Base-by-base conservation (phyloP, 2,329 filamentous ascomycete genomes). In the Ustulina deusta region DNA sequence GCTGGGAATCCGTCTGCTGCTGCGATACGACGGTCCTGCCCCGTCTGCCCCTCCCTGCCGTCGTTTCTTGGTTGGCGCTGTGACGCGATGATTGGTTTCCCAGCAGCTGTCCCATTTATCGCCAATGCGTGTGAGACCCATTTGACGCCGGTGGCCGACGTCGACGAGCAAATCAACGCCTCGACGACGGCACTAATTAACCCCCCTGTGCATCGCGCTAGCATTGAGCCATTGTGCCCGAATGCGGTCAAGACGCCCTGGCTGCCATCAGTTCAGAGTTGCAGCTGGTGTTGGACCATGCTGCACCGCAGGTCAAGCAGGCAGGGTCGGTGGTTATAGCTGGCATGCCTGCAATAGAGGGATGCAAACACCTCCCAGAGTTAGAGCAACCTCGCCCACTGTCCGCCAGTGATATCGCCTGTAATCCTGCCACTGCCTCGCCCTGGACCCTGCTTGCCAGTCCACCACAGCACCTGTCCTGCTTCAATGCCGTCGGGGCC, bases 81-180 rank as follows among this genome's bases (percentile, higher is more conserved):
- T 20, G 71, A 77, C 76, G 76, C 71, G 75, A 76, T 69, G 58
- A 78, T 77, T 77, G 76, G 75, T 32, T 58, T 49, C 51, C n/a
- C 48, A 29, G 38, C 34, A 42, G 36, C 22, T 25, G 29, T 29
- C 25, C 27, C 56, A 62, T 57, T 40, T 20, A 38, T 29, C 20
- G 63, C 40, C 63, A 66, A 49, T 52, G 49, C 69, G 52, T 54
- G 69, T 71, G 73, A 72, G 70, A 75, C 73, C 48, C 42, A 55
- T 61, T 57, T 60, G 38, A 63, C 44, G 36, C 48, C 7, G 40
- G 49, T 58, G 40, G 48, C 49, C 27, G 57, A 34, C 3, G 15
- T 2, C 3, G 38, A 49, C 58, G 11, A 49, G 55, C 63, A 44
- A 66, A 55, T 63, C 65, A 59, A 32, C 25, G 5, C 6, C 29